These are phyloP conservation scores for Kodamaea neixiangensis DNA, from an alignment of 805 yeast species.

Conservation along the genomic window DNA sequence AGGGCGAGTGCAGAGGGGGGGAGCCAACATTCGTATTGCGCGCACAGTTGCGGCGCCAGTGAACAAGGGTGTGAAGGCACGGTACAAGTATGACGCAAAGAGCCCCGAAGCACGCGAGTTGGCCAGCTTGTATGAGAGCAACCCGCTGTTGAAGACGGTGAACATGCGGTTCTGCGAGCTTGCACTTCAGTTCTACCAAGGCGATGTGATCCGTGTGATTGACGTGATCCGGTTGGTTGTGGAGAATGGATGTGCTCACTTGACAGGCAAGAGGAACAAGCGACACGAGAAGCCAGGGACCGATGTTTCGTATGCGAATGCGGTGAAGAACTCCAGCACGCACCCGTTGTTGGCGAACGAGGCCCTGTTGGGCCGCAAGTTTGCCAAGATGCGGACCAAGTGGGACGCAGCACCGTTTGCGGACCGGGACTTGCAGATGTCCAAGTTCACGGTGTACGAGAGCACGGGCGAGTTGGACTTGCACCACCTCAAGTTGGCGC, in stretches of 20 bases:
- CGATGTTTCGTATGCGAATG: not conserved
- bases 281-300: not conserved
- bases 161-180: conserved; percentile 40
- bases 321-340: not conserved
- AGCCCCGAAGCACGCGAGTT: conserved; percentile 35
- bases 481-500: conserved; percentile 52
- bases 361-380: conserved; percentile 5
- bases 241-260: conserved; percentile 27
- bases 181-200: conserved; percentile 45
- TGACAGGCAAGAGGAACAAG: conserved; percentile 20
- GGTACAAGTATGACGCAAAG: conserved; percentile 19
- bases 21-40: conserved; percentile 14
- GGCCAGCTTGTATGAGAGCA: conserved; percentile 30
- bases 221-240: conserved; percentile 32
- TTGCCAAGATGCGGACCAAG: conserved; percentile 10
- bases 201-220: conserved; percentile 42
- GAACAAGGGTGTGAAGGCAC: not conserved
- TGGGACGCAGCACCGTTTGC: conserved; percentile 3
- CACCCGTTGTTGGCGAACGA: not conserved
- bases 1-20: conserved; percentile 38
- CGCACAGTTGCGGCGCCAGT: not conserved
- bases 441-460: conserved; percentile 3
- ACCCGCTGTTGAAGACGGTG: conserved; percentile 34
- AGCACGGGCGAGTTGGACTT: conserved; percentile 46
- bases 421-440: not conserved